Base-by-base conservation (phyloP, 768 basidiomycete genomes). In the Hortiboletus flavorubellus region DNA sequence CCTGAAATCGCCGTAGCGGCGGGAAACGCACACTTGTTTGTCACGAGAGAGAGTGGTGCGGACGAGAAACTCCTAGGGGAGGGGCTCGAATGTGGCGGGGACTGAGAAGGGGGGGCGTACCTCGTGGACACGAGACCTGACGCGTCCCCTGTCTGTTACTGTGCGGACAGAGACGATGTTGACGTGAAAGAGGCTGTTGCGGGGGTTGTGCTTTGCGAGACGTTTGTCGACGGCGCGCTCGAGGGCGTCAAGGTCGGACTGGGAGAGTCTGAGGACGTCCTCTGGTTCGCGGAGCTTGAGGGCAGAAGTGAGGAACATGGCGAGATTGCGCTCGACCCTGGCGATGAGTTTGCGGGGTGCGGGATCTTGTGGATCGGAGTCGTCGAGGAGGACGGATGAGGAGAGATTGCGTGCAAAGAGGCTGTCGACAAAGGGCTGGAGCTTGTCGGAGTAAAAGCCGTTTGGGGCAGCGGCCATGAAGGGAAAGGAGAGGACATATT, bases 1-100 rank as follows among this genome's bases (percentile, higher is more conserved):
- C 67, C 78, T 87, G 71, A 99, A 99, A 69, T 99, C 97, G 8
- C 96, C 96, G 68, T 98, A 94, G 59, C 97, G 80, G 54, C 97
- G 80, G 1, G 93, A 90, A 5, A 98, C 97, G 70, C 84, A 93
- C 2, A 93, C 80, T 59, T 97, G 94, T 3, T 77, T 79, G 58
- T 79, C 79, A 14, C 83, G 78, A 7, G 84, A 81, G 40, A 93
- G 80, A 15, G 87, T 80, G 0, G 95, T 98, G 31, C 93, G 84
- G 31, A 99, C 84, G 62, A 99, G 86, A 69, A 99, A 99, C 79
- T 98, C 97, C 90, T 98, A 64, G 16, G 46, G 15, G 35, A 21
- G 21, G 41, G 46, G 53, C 46, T 61, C 40, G 53, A 60, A 35
- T 8, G 42, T 2, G 29, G 37, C 1, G 33, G 16, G 31, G 44